A percentile compares a stretch with the other conserved stretches of the same genome.
phyloP scores from a whole-genome alignment of 257 asterid genomes.

The Solanum pennellii region DNA sequence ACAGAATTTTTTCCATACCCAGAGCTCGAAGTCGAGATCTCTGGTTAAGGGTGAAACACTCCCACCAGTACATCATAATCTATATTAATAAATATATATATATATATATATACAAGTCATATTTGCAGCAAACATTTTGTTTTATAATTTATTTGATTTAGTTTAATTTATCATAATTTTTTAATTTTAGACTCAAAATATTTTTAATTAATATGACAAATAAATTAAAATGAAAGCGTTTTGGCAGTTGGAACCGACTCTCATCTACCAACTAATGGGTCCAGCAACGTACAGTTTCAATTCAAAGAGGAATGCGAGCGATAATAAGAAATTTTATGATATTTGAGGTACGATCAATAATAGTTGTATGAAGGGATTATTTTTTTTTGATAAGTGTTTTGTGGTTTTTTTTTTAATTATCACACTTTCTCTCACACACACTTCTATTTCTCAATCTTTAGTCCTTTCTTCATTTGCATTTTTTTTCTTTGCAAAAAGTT shows the following conservation, averaged over 20 bases:
- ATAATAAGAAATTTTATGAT: not conserved
- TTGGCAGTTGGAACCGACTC: not conserved
- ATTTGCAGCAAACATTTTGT: not conserved
- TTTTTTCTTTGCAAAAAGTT: too few relatives aligned
- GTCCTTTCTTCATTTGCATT: too few relatives aligned
- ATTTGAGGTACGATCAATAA: too few relatives aligned
- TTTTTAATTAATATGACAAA: too few relatives aligned
- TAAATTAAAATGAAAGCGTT: not conserved
- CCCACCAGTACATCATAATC: accelerated
- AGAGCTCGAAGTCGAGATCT: accelerated
- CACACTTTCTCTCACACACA: too few relatives aligned
- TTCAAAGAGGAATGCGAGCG: not conserved
- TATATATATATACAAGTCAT: not conserved
- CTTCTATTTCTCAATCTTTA: too few relatives aligned
- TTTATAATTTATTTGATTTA: not conserved
- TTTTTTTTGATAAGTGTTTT: too few relatives aligned
- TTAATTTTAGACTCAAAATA: too few relatives aligned
- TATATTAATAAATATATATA: too few relatives aligned
- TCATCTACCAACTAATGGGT: not conserved
- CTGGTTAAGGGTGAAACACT: too few relatives aligned
- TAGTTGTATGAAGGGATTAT: too few relatives aligned
- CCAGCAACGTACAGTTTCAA: not conserved
- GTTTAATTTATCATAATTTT: not conserved
- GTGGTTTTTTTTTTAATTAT: too few relatives aligned
- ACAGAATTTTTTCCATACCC: accelerated